Evolutionary conservation across 148 eudicot species (phyloP), one percentile per base, ranked within the genome.

Genomic region (Arctostaphylos glauca): DNA sequence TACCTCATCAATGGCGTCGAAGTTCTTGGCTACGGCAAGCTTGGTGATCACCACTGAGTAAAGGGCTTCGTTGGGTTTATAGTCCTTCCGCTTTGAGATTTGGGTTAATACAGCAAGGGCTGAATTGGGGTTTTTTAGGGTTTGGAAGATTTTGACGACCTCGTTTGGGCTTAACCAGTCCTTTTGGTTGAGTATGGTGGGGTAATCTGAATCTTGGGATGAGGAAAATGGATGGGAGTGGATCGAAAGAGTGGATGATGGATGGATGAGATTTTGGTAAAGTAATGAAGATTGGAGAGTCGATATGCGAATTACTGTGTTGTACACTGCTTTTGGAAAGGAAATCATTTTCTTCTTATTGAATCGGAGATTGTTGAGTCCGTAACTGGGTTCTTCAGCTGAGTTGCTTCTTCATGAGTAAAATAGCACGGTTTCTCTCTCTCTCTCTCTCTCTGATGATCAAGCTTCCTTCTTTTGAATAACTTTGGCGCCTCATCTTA

Each of bases 121-220:
- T 66, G 85, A 85, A 84, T 80, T 85, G 55, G 96, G 94, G 81
- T 92, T 87, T 86, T 84, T 82, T 23, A 89, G 90, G 13, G 79
- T 77, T 54, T 84, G 86, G 84, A 95, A 91, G 78, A 94, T 89
- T 56, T 93, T 85, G 82, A 88, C 86, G 10, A 90, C 86, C 83
- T 95, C 92, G 70, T 83, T 88, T 50, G 92, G 91, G 73, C 96
- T 87, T 83, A 95, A 76, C 98, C 97, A 95, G 73, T 95, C 97
- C 89, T 89, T 91, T 86, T 89, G 92, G 77, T 83, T 83, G 55
- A 91, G 83, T 44, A 77, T 88, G 81, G 78, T 53, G 46, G 62
- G 74, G 44, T 71, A 75, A 44, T 78, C 83, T 64, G 79, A 77
- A 76, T 78, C 78, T 19, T 21, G 81, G 55, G 76, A 76, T 71